Conservation (phyloP, 495 filamentous ascomycete genomes). For the Lasiosphaeris hirsuta region DNA sequence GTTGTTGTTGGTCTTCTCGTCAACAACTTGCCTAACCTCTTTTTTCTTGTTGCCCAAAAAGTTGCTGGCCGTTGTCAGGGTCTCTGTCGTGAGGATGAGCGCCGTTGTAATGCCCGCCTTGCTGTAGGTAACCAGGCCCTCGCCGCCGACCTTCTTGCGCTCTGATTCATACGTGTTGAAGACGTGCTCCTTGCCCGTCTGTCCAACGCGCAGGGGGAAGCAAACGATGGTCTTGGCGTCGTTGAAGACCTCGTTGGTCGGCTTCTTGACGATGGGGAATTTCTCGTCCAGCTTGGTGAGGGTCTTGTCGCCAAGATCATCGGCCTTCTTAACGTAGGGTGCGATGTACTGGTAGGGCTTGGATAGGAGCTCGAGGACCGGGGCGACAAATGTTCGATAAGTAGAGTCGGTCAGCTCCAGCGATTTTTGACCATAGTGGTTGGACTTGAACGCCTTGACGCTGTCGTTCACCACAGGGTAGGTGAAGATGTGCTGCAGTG, state of each 20-base stretch:
- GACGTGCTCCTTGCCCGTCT: conserved; percentile 73
- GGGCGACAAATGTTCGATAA: conserved; percentile 61
- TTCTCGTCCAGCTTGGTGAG: conserved; percentile 69
- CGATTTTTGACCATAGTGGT: conserved; percentile 77
- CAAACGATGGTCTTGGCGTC: conserved; percentile 61
- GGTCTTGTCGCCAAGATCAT: conserved; percentile 71
- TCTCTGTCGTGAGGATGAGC: conserved; percentile 67
- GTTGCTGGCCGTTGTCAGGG: conserved; percentile 54
- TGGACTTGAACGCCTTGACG: conserved; percentile 71
- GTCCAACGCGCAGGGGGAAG: conserved; percentile 62
- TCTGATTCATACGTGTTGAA: conserved; percentile 67
- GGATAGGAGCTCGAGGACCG: conserved; percentile 72
- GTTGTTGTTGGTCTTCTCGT: conserved; percentile 37
- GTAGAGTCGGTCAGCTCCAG: conserved; percentile 65
- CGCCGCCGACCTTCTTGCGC: conserved; percentile 70
- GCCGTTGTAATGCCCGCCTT: conserved; percentile 75
- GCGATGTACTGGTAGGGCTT: conserved; percentile 73
- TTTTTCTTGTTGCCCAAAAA: conserved; percentile 59
- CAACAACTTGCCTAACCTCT: conserved; percentile 54
- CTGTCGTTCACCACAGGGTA: conserved; percentile 83
- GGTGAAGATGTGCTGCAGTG: conserved; percentile 67
- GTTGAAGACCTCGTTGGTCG: conserved; percentile 70
- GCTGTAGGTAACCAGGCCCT: conserved; percentile 61
- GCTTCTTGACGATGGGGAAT: conserved; percentile 87
- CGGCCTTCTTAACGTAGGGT: conserved; percentile 80